Base-by-base conservation (phyloP, 176 grass and related monocot genomes). In the Saccharum spontaneum region DNA sequence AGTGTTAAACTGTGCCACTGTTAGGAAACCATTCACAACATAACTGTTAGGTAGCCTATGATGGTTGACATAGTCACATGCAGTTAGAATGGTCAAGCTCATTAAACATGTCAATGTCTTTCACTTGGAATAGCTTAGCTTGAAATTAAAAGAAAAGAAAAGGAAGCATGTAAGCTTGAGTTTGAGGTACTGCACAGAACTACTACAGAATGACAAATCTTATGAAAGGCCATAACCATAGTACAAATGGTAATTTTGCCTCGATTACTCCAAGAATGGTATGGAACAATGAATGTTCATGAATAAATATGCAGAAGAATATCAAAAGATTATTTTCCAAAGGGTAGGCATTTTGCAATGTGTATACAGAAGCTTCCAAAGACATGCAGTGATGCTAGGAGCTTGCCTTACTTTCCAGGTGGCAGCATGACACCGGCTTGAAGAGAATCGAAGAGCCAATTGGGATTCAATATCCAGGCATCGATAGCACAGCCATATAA, bases 401-500 rank as follows among this genome's bases (percentile, higher is more conserved):
- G 62, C 49, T 46, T n/a, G 75, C 84, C 83, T 90, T 95, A 98
- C 95, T 85, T 95, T 79, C 57, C 84, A 83, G 89, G 91, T 77
- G 87, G 77, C 78, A 93, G 85, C 64, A 88, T 67, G 69, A 61
- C 71, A 48, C 89, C 85, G 30, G 87, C 71, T 84, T 93, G 79
- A 94, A 95, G 69, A 83, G 89, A 90, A 91, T 90, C 91, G 5
- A 92, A 79, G 82, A 93, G 40, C 93, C 95, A 95, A 65, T 79
- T 77, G 65, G 85, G 69, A 88, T 95, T 80, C 81, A 98, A 69
- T 8, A 91, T 88, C 91, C 87, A 95, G 44, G 91, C 87, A 88
- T 90, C 55, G 33, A 87, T 88, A 82, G 95, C 95, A 89, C 93
- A 98, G 1, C 91, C 95, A 87, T 92, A 98, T 85, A 98, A 87